Base-by-base conservation (phyloP, 1,139 yeast species). In the Sugiyamaella pinicola region DNA sequence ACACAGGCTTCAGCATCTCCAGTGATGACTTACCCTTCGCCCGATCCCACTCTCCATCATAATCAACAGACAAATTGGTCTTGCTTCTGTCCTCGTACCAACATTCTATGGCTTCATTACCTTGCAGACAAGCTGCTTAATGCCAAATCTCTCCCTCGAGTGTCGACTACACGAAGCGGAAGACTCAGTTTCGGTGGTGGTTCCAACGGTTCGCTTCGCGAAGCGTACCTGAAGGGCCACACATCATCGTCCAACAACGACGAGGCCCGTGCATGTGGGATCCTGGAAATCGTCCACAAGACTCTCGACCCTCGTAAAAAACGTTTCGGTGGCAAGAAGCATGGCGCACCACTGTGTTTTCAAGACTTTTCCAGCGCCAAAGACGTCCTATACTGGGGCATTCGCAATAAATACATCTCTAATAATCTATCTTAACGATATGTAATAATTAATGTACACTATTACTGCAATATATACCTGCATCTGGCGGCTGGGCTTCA, bases 91-190 rank as follows among this genome's bases (percentile, higher is more conserved):
- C 77, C 80, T 1, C 63, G 62, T 22, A 76, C 81, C n/a, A 79
- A 79, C 57, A 69, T 78, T 5, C 58, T 76, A 40, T 79, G 83
- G 83, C 67, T 78, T 43, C 79, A 77, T 58, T 78, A 78, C 59
- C 61, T 79, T 13, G 70, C 69, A 15, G 75, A 75, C 54, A 70
- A 74, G 53, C 62, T 78, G 53, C 51, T 77, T n/a, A 65, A 72
- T 49, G 66, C 63, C 53, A 77, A 77, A 55, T 69, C 68, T 2
- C 62, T 72, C 22, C 56, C 57, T 34, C 58, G 57, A 18, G 59
- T 62, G 17, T 53, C 57, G 19, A 50, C 59, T 15, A 56, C 66
- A 0, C 52, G 62, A 10, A 55, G 62, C n/a, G 69, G 65, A 6
- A 55, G 66, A n/a, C 53, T 62, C 18, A 59, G 63, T 35, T 44